Evolutionary conservation across 495 filamentous ascomycete species (phyloP), one percentile per base, ranked within the genome.

Genomic region (Aspergillus ellipticus): DNA sequence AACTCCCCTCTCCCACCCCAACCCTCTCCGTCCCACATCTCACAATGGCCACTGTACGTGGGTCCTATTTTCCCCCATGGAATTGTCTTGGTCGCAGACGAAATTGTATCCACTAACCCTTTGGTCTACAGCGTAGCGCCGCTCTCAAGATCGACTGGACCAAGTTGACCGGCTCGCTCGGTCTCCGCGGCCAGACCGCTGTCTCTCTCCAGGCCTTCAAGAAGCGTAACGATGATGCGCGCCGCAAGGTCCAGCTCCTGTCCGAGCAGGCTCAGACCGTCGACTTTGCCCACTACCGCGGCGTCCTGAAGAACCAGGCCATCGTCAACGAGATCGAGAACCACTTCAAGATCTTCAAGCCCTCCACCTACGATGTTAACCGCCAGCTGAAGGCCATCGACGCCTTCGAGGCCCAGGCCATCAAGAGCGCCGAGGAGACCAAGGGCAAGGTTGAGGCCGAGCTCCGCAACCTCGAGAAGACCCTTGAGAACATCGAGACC

Each of bases 61-160:
- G 45, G 42, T 35, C 17, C 5, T 42, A 21, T 21, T 15, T 17
- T 39, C 28, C 20, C 13, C 3, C 0, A 20, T 22, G 35, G 20
- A 13, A 42, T 42, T 28, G 19, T 31, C 20, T 31, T 20, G 42
- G 17, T 49, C 37, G 29, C 43, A 19, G 45, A 21, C n/a, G 35
- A 45, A 49, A 54, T 51, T 46, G 17, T 49, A 52, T 60, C 63
- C 61, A 67, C 68, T 70, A 68, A 72, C 65, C 52, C 53, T 63
- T 49, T 53, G 57, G 49, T 54, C 51, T 59, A 74, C 81, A 97
- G 94, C 88, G 92, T 81, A 94, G 90, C 85, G 93, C 94, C 79
- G 92, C 95, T 79, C 85, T 93, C 77, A 99, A 96, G 85, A 85
- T 99, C 83, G 94, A 99, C 85, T 99, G 95, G 95, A 81, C 80